These are phyloP conservation scores for Candida ascalaphidarum DNA, from an alignment of 805 yeast species.

Conservation along the genomic window DNA sequence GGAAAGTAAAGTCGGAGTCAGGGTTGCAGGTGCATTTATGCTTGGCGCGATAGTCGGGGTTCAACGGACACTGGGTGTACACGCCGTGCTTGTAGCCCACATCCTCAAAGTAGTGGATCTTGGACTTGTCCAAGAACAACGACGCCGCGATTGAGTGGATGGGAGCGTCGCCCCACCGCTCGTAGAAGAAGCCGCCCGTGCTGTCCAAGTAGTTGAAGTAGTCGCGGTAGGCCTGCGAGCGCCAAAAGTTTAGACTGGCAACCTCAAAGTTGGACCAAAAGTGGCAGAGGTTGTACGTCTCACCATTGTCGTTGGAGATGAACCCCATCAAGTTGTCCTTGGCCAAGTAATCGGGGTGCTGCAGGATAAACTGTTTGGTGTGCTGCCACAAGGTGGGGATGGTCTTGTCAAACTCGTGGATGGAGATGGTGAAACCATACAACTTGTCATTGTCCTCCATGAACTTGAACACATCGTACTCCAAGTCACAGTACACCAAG, in stretches of 20 bases:
- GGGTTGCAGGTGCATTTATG: slow-evolving; percentile 32
- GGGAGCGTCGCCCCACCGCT: slow-evolving; percentile 94
- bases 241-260: slow-evolving; percentile 63
- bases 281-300: slow-evolving; percentile 62
- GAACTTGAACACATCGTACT: slow-evolving; percentile 15
- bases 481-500: slow-evolving; percentile 13
- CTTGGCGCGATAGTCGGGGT: slow-evolving; percentile 12
- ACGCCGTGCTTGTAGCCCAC: slow-evolving; percentile 73
- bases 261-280: slow-evolving; percentile 79
- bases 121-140: slow-evolving; percentile 43
- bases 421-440: slow-evolving; percentile 16
- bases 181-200: slow-evolving; percentile 75
- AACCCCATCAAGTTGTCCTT: slow-evolving; percentile 9
- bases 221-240: slow-evolving; percentile 45
- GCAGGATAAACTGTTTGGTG: slow-evolving; percentile 6
- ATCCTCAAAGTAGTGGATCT: slow-evolving; percentile 65
- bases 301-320: slow-evolving; percentile 8
- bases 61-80: slow-evolving; percentile 51
- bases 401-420: slow-evolving; percentile 12
- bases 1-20: slow-evolving; percentile 21
- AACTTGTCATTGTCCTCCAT: slow-evolving; percentile 13
- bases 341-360: slow-evolving; percentile 3
- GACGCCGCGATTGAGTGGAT: slow-evolving; percentile 76
- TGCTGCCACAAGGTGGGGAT: slow-evolving; percentile 14
- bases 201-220: slow-evolving; percentile 57